Base-by-base conservation (phyloP, 345 rosid species). In the Euphorbia tirucalli region DNA sequence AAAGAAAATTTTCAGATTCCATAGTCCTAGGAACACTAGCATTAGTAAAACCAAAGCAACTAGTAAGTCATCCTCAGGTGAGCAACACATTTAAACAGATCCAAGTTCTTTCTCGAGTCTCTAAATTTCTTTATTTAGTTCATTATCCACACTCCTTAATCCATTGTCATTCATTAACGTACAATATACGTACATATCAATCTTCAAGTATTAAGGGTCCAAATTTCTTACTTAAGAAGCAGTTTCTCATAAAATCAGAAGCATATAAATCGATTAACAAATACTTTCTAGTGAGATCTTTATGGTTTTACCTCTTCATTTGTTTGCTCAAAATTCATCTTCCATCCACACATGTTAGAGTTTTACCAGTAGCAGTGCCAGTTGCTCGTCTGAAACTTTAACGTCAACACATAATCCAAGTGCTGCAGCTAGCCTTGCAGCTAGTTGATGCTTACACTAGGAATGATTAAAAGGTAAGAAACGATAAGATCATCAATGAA, bases 371-470 rank as follows among this genome's bases (percentile, higher is more conserved):
- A 90, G 77, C 35, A 83, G 1, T 1, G 90, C 92, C 43, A 93
- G 87, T 81, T 92, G 79, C 66, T 87, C 86, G 80, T 92, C 97
- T 0, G 98, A 80, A 25, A 92, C 88, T 69, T 78, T 76, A 32
- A 83, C 82, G 65, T 88, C 82, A 61, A 65, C 35, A 65, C 90
- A 89, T 28, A 82, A 61, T 61, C 94, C 90, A 67, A 92, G 49
- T 31, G 90, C 85, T 28, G 75, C 84, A 70, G 96, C 97, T 64
- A 93, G 82, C 72, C 92, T 84, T 50, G 92, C 95, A 63, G 98
- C 95, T 72, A 93, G 57, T 71, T 91, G 97, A 83, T 93, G 97
- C 77, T 93, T 93, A 75, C 97, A 93, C 96, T 91, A 80, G 4
- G 77, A 54, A 55, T 66, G 32, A 24, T 59, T 1, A 19, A 35